phyloP scores from a whole-genome alignment of 2,329 filamentous ascomycete species.

The Paraphaeosphaeria sporulosa region DNA sequence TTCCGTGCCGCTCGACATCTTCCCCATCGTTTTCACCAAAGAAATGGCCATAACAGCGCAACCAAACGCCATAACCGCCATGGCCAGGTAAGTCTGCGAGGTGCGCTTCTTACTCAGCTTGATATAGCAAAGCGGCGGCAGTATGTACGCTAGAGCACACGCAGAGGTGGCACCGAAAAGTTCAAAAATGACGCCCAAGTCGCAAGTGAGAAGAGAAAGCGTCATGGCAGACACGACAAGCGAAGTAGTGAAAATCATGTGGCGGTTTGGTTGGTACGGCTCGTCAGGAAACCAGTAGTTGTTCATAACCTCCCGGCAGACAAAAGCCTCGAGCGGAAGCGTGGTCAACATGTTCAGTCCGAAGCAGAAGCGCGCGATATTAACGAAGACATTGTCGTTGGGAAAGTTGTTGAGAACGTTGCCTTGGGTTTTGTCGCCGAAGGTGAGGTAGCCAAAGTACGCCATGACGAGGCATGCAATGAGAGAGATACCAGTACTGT shows the following conservation, averaged over 20 bases:
- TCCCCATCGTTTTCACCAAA: conserved; percentile 41
- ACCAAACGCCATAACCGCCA: conserved; percentile 79
- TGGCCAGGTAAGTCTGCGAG: conserved; percentile 76
- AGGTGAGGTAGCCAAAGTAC: conserved; percentile 87
- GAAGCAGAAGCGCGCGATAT: conserved; percentile 92
- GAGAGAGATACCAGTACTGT: conserved; percentile 88
- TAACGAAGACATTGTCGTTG: conserved; percentile 88
- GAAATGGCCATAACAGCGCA: conserved; percentile 77
- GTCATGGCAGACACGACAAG: conserved; percentile 81
- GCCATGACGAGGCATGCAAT: conserved; percentile 91
- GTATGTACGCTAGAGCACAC: conserved; percentile 91
- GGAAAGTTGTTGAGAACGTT: conserved; percentile 99
- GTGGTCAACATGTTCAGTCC: conserved; percentile 99
- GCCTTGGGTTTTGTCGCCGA: conserved; percentile 88
- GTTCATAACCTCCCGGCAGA: conserved; percentile 95
- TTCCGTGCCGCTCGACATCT: conserved; percentile 33
- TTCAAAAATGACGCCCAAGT: conserved; percentile 93
- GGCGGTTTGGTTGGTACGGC: conserved; percentile 82
- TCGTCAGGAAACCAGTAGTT: conserved; percentile 78
- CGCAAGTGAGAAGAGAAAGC: conserved; percentile 85
- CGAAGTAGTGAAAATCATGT: conserved; percentile 83
- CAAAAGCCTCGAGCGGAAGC: conserved; percentile 93
- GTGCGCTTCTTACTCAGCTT: conserved; percentile 83
- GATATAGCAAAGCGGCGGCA: conserved; percentile 94
- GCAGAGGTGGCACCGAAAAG: conserved; percentile 95